Conservation (phyloP, 371 early-diverging fungal species). For the Mortierella sp. region DNA sequence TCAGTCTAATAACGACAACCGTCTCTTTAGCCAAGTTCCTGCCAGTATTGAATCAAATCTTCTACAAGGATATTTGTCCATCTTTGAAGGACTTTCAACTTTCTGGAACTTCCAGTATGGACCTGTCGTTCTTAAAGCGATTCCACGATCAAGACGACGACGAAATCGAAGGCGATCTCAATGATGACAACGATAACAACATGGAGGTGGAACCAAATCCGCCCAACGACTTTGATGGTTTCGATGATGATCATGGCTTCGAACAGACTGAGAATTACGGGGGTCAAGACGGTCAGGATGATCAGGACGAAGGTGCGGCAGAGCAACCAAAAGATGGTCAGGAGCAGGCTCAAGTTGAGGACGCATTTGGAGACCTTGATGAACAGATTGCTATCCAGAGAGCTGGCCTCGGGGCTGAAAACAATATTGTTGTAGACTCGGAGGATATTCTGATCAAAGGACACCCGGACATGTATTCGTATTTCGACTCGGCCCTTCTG, state of each 20-base stretch:
- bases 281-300: constrained; percentile 23
- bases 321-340: constrained; percentile 18
- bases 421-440: constrained; percentile 57
- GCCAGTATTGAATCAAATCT: constrained; percentile 57
- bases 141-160: constrained; percentile 42
- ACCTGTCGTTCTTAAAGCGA: constrained; percentile 54
- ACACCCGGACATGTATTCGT: constrained; percentile 81
- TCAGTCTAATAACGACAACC: background rate
- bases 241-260: constrained; percentile 32
- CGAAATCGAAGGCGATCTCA: constrained; percentile 9
- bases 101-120: constrained; percentile 45
- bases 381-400: constrained; percentile 45
- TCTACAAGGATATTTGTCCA: constrained; percentile 71
- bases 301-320: constrained; percentile 32
- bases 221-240: constrained; percentile 17
- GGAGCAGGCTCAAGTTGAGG: constrained; percentile 29
- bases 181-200: constrained; percentile 4
- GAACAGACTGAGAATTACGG: constrained; percentile 22
- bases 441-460: constrained; percentile 60
- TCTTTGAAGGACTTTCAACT: constrained; percentile 64
- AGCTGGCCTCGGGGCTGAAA: constrained; percentile 53
- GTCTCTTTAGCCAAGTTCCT: constrained; percentile 64
- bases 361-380: constrained; percentile 55
- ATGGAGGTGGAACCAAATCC: background rate
- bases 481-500: constrained; percentile 86